Evolutionary conservation across 2,329 filamentous ascomycete genomes (phyloP), one percentile per base, ranked within the genome.

Genomic region (Neoascochyta sp.): DNA sequence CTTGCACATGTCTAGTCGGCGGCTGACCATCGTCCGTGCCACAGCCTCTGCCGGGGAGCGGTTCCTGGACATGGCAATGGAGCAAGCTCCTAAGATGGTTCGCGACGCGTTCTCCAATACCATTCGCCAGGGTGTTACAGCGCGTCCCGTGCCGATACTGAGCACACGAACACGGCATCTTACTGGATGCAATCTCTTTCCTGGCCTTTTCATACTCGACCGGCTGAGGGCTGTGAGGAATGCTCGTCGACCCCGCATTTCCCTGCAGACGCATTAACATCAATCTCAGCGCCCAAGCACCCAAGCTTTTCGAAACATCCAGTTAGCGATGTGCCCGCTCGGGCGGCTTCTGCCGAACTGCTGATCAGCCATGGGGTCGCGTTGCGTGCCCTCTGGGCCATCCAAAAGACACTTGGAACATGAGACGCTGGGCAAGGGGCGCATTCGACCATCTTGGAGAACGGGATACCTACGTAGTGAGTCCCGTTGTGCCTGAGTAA

Each of bases 211-310:
- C 45, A 41, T 30, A 37, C 9, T 39, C 34, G 29, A 27, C 33
- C 34, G 36, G 34, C 33, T 39, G 37, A 38, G 32, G 24, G 25
- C 34, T 47, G 39, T 43, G 37, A 43, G 41, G 38, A 47, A 46
- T 50, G 47, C 31, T 37, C 24, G 36, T 41, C 41, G 51, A 62
- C 57, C 57, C 57, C 56, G 57, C 57, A 60, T 57, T 54, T 48
- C 43, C 34, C 41, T 51, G 47, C 52, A 51, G 40, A 41, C 15
- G 40, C 47, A 45, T 50, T 35, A 46, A 44, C 38, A 32, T 50
- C 46, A 41, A 50, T 46, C 31, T 51, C 42, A 36, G 32, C 22
- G 18, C 27, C 26, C 27, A 24, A n/a, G n/a, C 34, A 46, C 39
- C 47, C 44, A 51, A 50, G 52, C 45, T 43, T 41, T 39, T 43